These are phyloP conservation scores for Diplodia intermedia DNA, from an alignment of 2,329 filamentous ascomycete species.

Conservation along the genomic window DNA sequence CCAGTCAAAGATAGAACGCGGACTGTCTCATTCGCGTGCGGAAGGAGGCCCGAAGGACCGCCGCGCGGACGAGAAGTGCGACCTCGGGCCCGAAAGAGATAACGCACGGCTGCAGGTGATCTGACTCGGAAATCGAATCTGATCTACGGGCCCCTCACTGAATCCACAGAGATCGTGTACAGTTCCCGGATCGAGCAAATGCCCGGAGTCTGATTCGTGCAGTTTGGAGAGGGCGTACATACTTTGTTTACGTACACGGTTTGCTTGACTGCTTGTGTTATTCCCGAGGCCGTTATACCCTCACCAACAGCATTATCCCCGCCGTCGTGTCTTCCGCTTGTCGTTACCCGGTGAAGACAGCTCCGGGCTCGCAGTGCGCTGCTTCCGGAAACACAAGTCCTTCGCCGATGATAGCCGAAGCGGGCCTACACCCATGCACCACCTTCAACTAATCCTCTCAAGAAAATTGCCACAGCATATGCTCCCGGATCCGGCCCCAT, in stretches of 20 bases:
- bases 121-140: not conserved
- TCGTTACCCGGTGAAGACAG: not conserved
- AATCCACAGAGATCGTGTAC: not conserved
- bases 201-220: not conserved
- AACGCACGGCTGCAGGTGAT: not conserved
- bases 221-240: not conserved
- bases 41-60: not conserved
- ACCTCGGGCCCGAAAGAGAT: not conserved
- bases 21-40: not conserved
- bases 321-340: not conserved
- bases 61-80: not conserved
- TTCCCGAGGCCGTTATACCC: not conserved
- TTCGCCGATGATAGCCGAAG: not conserved
- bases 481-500: slow-evolving; percentile 71
- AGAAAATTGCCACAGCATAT: slow-evolving; percentile 80
- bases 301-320: not conserved
- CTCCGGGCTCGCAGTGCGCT: not conserved
- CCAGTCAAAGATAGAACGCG: not conserved
- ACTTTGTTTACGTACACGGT: not conserved
- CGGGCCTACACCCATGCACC: slow-evolving; percentile 28
- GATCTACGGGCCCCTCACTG: not conserved
- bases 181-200: not conserved
- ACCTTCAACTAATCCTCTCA: slow-evolving; percentile 62
- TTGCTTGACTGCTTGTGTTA: not conserved
- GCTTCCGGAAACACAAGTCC: not conserved